Conservation (phyloP, 2,329 filamentous ascomycete genomes). For the Sporothrix mexicana region DNA sequence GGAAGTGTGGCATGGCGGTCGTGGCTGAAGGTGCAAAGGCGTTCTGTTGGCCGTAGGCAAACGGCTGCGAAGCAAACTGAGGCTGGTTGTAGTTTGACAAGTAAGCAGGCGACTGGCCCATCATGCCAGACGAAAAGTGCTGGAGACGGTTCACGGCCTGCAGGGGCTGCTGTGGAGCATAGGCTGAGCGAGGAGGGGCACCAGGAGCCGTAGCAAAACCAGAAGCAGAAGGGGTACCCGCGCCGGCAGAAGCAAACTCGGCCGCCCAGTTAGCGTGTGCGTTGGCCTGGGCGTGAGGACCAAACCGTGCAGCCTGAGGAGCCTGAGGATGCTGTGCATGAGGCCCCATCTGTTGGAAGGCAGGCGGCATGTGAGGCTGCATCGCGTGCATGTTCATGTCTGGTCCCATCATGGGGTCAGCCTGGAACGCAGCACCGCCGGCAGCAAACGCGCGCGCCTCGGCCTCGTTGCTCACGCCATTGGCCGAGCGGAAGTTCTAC, state of each 20-base stretch:
- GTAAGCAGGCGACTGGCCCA: background rate
- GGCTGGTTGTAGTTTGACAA: background rate
- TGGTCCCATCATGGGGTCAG: constrained; percentile 25
- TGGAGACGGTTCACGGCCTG: constrained; percentile 31
- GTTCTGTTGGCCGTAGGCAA: background rate
- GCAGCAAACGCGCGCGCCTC: constrained; percentile 36
- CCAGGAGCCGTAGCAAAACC: background rate
- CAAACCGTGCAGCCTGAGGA: background rate
- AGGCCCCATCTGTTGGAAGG: constrained; percentile 2
- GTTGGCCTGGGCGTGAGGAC: background rate
- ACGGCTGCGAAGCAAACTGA: background rate
- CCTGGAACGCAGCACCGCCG: constrained; percentile 17
- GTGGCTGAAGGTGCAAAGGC: background rate
- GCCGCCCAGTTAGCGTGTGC: constrained; percentile 31
- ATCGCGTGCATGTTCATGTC: constrained; percentile 27
- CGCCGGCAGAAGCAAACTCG: constrained; percentile 33
- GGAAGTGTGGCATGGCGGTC: background rate
- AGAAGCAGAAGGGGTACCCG: background rate
- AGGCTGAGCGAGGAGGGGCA: background rate
- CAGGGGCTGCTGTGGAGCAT: constrained; percentile 25
- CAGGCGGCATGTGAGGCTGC: background rate
- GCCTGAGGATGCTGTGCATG: background rate
- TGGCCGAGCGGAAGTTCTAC: constrained; percentile 37
- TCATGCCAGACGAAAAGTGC: constrained; percentile 33
- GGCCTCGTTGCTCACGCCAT: constrained; percentile 30